These are phyloP conservation scores for Pleurotus eryngii DNA, from an alignment of 768 basidiomycete species.

Conservation along the genomic window DNA sequence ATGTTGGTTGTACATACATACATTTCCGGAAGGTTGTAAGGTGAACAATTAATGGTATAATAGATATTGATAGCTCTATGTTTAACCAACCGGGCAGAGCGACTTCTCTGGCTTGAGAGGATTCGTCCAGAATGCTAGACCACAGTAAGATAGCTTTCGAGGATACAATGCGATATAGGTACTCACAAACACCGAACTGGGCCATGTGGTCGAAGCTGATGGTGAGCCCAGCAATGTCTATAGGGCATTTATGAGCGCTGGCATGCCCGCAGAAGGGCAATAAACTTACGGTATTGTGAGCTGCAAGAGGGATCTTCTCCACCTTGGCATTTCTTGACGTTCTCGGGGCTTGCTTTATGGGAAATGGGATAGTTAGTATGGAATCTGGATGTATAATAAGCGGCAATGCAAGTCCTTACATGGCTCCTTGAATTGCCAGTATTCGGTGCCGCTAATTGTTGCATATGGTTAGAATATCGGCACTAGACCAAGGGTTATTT, in stretches of 20 bases:
- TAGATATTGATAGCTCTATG: neutral
- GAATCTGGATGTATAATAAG: neutral
- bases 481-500: too few species aligned
- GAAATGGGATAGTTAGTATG: neutral
- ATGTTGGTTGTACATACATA: too few species aligned
- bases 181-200: constrained; percentile 6
- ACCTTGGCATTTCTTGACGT: neutral
- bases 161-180: too few species aligned
- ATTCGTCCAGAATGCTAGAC: neutral
- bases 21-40: too few species aligned
- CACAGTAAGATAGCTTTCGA: too few species aligned
- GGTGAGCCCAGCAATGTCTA: constrained; percentile 2
- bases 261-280: neutral
- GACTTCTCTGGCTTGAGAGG: constrained; percentile 3
- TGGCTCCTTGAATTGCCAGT: constrained; percentile 6
- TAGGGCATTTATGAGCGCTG: neutral
- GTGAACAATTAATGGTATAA: neutral
- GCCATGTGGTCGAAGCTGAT: constrained; percentile 5
- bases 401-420: neutral
- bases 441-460: neutral
- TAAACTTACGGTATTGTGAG: neutral
- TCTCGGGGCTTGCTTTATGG: neutral
- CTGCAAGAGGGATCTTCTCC: constrained; percentile 1
- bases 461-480: too few species aligned
- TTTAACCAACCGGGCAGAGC: neutral